Evolutionary conservation across 2,329 filamentous ascomycete genomes (phyloP), one percentile per base, ranked within the genome.

Genomic region (Nigrograna mackinnonii): DNA sequence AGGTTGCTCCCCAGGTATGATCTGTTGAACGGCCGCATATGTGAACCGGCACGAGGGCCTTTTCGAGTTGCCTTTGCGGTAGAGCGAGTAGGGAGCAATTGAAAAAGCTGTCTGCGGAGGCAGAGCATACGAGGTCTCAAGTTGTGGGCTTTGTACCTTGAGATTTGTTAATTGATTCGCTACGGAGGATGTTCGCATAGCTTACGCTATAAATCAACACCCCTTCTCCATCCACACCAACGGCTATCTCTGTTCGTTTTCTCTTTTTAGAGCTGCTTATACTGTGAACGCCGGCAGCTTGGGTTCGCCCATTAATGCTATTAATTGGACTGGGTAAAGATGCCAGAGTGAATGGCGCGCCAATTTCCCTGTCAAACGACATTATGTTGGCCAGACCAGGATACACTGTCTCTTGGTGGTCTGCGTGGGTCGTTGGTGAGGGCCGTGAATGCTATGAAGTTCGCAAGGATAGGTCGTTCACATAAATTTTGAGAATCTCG

Each of bases 161-260:
- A 21, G 19, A 20, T 33, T 33, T 33, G 31, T 9, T 28, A 28
- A 28, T 28, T 28, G 9, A 9, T 28, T 28, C n/a, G n/a, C n/a
- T n/a, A n/a, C n/a, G n/a, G n/a, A n/a, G 24, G 24, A 22, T 39
- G 53, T 62, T 37, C 62, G 35, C 18, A 18, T 30, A 20, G 14
- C 62, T 28, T 70, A 84, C 82, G 66, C 82, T 81, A 67, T 84
- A 84, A 24, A 85, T 77, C 49, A 79, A 83, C 37, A 85, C 68
- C 21, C 78, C 77, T 58, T 85, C 80, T 28, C 81, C 80, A 58
- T 85, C 80, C 12, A 84, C 70, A 1, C 74, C 79, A 16, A 82
- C 75, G 22, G 73, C 79, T 38, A 85, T 71, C 57, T 85, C 82
- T 54, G 82, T 78, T 60, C 82, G 72, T 68, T 84, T 84, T 60